These are phyloP conservation scores for Didymella pomorum DNA, from an alignment of 2,329 filamentous ascomycete genomes.

Conservation along the genomic window DNA sequence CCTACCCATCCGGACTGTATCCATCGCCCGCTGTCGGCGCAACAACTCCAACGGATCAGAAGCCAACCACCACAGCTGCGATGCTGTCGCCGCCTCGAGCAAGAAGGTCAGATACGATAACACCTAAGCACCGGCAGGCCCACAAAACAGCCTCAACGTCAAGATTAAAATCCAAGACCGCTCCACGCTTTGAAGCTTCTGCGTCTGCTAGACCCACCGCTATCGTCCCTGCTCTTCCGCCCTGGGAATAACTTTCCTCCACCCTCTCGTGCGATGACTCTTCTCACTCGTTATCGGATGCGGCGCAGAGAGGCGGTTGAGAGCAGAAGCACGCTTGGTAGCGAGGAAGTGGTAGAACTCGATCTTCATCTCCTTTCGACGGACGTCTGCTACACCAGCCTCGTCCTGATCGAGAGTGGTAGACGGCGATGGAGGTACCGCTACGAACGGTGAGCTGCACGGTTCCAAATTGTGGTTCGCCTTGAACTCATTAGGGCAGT, in stretches of 20 bases:
- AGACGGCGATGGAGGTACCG: not conserved
- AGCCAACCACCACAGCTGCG: not conserved
- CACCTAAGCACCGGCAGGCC: no score
- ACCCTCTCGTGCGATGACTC: not conserved
- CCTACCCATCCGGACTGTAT: not conserved
- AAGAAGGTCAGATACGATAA: not conserved
- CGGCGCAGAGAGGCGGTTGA: not conserved
- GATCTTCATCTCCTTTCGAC: slow-evolving; percentile 9
- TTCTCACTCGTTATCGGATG: not conserved
- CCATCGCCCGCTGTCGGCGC: no score
- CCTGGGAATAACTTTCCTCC: not conserved
- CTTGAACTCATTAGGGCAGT: not conserved
- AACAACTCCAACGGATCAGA: not conserved
- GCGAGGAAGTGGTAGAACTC: slow-evolving; percentile 22
- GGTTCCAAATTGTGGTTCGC: not conserved
- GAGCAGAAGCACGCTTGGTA: slow-evolving; percentile 10
- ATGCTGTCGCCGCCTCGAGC: not conserved
- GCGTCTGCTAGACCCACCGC: not conserved
- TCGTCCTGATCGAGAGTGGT: not conserved
- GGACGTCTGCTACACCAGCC: not conserved
- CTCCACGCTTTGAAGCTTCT: not conserved
- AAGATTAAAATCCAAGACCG: not conserved
- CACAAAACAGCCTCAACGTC: no score
- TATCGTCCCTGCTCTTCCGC: not conserved
- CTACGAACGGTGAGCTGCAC: not conserved